Conservation (phyloP, 1,139 yeast genomes). For the Protomyces inundatus region DNA sequence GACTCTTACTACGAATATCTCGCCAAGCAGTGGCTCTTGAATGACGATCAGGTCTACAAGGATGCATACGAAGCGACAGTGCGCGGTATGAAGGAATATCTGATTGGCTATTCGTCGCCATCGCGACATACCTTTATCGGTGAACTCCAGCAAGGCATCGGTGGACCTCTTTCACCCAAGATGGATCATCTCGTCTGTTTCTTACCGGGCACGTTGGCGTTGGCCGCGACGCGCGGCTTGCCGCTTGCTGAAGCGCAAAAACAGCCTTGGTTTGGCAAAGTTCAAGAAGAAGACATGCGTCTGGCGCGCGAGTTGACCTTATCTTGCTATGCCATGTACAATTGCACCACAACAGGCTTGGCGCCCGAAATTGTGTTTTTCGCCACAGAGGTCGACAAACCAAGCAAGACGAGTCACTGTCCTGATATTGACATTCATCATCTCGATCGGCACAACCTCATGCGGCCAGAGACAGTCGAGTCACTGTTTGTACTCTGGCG, state of each 20-base stretch:
- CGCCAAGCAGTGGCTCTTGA: constrained; percentile 78
- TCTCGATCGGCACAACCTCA: constrained; percentile 72
- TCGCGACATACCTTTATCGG: constrained; percentile 65
- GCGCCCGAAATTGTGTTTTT: constrained; percentile 87
- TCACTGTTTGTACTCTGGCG: constrained; percentile 76
- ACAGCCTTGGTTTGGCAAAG: constrained; percentile 45
- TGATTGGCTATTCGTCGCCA: constrained; percentile 60
- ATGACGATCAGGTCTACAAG: constrained; percentile 58
- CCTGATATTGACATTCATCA: constrained; percentile 66
- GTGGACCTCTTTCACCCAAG: constrained; percentile 55
- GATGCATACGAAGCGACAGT: constrained; percentile 74
- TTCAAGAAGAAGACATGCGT: constrained; percentile 54
- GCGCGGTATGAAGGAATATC: constrained; percentile 62
- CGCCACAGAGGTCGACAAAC: constrained; percentile 45
- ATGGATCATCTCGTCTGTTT: constrained; percentile 95
- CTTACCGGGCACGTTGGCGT: constrained; percentile 81
- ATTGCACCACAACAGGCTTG: constrained; percentile 64
- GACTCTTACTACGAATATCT: constrained; percentile 91
- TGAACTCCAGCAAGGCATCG: constrained; percentile 68
- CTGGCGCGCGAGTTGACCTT: constrained; percentile 71
- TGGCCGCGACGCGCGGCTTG: constrained; percentile 81
- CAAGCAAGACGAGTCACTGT: constrained; percentile 31
- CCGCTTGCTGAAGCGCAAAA: constrained; percentile 43
- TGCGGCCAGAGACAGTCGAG: constrained; percentile 93
- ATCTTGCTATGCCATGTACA: constrained; percentile 82